These are phyloP conservation scores for Pichia sp. DNA, from an alignment of 1,139 yeast genomes.

Conservation along the genomic window DNA sequence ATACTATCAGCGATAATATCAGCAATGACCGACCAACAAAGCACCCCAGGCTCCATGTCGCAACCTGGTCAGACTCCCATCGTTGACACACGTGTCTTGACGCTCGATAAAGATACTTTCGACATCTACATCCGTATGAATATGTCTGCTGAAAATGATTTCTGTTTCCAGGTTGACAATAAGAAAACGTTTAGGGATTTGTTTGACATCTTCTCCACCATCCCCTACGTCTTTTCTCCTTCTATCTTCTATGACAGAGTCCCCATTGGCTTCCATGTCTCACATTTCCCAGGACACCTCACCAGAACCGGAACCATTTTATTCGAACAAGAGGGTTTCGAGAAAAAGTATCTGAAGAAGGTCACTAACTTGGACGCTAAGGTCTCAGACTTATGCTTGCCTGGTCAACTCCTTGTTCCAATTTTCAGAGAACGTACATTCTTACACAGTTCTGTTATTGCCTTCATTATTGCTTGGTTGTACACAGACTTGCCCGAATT, in stretches of 20 bases:
- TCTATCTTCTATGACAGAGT: slow-evolving; percentile 56
- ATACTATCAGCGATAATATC: too few relatives aligned
- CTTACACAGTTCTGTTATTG: slow-evolving; percentile 38
- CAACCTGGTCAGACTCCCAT: too few relatives aligned
- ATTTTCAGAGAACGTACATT: slow-evolving; percentile 58
- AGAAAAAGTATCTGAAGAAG: slow-evolving; percentile 35
- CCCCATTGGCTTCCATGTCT: slow-evolving; percentile 63
- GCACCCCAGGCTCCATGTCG: too few relatives aligned
- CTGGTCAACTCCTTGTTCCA: slow-evolving; percentile 86
- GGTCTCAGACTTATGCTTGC: slow-evolving; percentile 63
- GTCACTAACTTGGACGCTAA: slow-evolving; percentile 39
- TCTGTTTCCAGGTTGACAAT: slow-evolving; percentile 69
- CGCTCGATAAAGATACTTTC: slow-evolving; percentile 2
- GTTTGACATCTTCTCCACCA: slow-evolving; percentile 49
- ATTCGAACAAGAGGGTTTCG: slow-evolving; percentile 54
- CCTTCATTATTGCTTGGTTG: slow-evolving; percentile 60
- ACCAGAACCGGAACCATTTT: slow-evolving; percentile 79
- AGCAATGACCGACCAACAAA: too few relatives aligned
- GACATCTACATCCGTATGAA: slow-evolving; percentile 77
- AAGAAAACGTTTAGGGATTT: slow-evolving; percentile 54
- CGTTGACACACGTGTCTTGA: not conserved
- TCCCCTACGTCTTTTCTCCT: slow-evolving; percentile 78
- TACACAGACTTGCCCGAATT: slow-evolving; percentile 89
- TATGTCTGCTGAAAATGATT: slow-evolving; percentile 79
- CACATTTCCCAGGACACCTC: slow-evolving; percentile 75